Evolutionary conservation across 2,329 filamentous ascomycete genomes (phyloP).

Genomic region (Neophaeococcomyces mojaviensis): DNA sequence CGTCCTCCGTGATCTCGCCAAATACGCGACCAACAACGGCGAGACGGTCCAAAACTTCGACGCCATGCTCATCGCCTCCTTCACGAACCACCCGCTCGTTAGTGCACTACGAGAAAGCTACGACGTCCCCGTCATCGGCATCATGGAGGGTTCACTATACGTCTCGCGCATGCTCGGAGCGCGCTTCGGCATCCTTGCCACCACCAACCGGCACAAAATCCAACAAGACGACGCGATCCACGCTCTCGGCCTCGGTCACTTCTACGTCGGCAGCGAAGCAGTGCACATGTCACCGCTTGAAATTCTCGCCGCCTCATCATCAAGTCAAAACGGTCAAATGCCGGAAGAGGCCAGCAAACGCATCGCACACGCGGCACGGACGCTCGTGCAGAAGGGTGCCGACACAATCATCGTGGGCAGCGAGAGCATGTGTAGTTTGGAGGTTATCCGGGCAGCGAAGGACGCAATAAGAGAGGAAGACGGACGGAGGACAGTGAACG

Average conservation of each 20-base stretch:
- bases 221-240: slow-evolving; percentile 35
- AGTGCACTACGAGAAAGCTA: slow-evolving; percentile 42
- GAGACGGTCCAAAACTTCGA: slow-evolving; percentile 33
- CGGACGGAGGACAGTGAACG: slow-evolving; percentile 30
- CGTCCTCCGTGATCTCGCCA: slow-evolving; percentile 38
- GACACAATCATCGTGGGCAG: slow-evolving; percentile 41
- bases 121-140: slow-evolving; percentile 39
- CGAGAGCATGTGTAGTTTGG: slow-evolving; percentile 39
- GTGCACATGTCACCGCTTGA: slow-evolving; percentile 40
- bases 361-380: slow-evolving; percentile 33
- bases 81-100: slow-evolving; percentile 42
- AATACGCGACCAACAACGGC: slow-evolving; percentile 31
- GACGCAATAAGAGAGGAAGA: slow-evolving; percentile 37
- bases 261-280: slow-evolving; percentile 37
- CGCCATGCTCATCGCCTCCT: slow-evolving; percentile 45
- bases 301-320: slow-evolving; percentile 33
- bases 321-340: slow-evolving; percentile 10
- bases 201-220: slow-evolving; percentile 33
- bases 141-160: slow-evolving; percentile 47
- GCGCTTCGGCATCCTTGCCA: slow-evolving; percentile 40
- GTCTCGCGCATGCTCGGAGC: slow-evolving; percentile 43
- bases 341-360: slow-evolving; percentile 31
- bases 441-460: slow-evolving; percentile 40
- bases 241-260: slow-evolving; percentile 35
- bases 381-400: slow-evolving; percentile 35